These are phyloP conservation scores for Dalechampia spathulata DNA, from an alignment of 441 rosid species.

Conservation along the genomic window DNA sequence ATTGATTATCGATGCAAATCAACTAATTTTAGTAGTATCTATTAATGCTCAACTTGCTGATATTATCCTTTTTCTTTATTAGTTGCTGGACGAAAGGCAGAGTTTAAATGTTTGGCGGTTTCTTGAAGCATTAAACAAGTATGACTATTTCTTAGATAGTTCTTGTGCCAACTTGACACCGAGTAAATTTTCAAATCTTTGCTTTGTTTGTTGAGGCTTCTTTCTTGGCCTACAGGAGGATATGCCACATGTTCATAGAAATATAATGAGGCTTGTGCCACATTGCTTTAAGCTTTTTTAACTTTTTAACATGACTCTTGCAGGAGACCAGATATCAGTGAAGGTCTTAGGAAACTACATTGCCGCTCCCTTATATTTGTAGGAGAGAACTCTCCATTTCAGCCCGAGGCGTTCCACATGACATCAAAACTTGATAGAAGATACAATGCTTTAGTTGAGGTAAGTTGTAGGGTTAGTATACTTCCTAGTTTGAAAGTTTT, in stretches of 20 bases:
- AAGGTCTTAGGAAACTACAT: constrained; percentile 58
- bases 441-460: constrained; percentile 90
- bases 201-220: too few species aligned
- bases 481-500: constrained; percentile 1
- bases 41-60: not conserved
- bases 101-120: constrained; percentile 62
- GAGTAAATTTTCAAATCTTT: too few species aligned
- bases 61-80: constrained; percentile 20
- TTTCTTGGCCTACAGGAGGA: not conserved
- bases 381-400: constrained; percentile 83
- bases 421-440: constrained; percentile 83
- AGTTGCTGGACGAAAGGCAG: constrained; percentile 84
- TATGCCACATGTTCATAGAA: not conserved
- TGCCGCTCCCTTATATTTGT: constrained; percentile 84
- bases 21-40: not conserved
- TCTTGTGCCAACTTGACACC: not conserved
- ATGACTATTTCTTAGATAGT: constrained; percentile 15
- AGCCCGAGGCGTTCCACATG: constrained; percentile 81
- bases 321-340: constrained; percentile 82
- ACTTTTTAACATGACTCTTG: constrained; percentile 8
- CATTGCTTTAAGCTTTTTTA: constrained; percentile 6
- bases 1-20: not conserved
- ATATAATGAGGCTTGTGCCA: not conserved
- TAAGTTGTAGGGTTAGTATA: constrained; percentile 20
- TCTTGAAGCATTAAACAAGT: constrained; percentile 86